phyloP scores from a whole-genome alignment of 805 yeast species.

The Saccharomyces mikatae region DNA sequence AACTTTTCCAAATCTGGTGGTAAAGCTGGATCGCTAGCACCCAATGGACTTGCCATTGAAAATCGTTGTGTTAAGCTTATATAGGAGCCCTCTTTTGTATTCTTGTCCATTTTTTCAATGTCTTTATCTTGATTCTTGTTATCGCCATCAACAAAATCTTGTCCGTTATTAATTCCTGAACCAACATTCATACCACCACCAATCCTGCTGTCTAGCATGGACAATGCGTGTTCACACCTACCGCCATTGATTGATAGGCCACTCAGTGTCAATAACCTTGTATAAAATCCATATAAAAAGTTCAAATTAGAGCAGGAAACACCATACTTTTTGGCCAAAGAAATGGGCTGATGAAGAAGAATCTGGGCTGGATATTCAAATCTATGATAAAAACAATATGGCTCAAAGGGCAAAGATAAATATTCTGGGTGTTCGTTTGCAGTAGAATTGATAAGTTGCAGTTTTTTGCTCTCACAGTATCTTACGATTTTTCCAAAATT shows the following conservation, averaged over 20 bases:
- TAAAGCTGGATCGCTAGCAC: neutral
- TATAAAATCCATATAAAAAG: constrained; percentile 26
- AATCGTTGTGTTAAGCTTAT: neutral
- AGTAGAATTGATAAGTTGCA: constrained; percentile 16
- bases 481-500: constrained; percentile 16
- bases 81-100: neutral
- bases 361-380: constrained; percentile 29
- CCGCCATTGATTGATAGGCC: constrained; percentile 27
- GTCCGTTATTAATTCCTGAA: neutral
- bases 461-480: constrained; percentile 17
- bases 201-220: neutral
- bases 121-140: neutral
- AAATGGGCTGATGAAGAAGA: constrained; percentile 23
- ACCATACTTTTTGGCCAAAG: constrained; percentile 18
- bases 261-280: constrained; percentile 21
- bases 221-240: constrained; percentile 8
- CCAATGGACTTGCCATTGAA: neutral
- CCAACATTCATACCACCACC: neutral
- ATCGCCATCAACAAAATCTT: neutral
- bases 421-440: constrained; percentile 29
- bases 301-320: constrained; percentile 20
- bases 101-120: neutral
- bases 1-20: constrained; percentile 6
- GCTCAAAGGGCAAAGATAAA: constrained; percentile 28
- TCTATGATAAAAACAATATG: constrained; percentile 30